Evolutionary conservation across 805 yeast genomes (phyloP), one percentile per base, ranked within the genome.

Genomic region (Starmerella kuoi): DNA sequence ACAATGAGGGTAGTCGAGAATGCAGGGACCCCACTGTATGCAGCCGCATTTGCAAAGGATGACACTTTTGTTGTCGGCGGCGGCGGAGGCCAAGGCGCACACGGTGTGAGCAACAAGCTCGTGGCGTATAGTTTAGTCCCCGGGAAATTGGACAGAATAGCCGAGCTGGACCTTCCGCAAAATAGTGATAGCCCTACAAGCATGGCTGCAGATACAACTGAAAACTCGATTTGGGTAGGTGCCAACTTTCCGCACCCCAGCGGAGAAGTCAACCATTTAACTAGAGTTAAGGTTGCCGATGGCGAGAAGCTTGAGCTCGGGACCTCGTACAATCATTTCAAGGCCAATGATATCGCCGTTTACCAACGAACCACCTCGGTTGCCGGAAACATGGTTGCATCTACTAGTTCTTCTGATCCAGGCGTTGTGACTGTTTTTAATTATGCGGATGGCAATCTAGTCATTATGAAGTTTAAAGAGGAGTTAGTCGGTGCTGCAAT

Each of bases 11-110:
- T 27, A 2, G 14, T 12, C 5, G 37, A 20, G 9, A 51, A 60
- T 28, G 51, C 58, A 21, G 60, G 56, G 20, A 56, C 55, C 31
- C 97, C 98, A 1, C 68, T 86, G 11, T 82, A 79, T 52, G 88
- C 85, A 2, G 78, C 88, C 40, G 73, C 74, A 46, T 86, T 84
- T 57, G 65, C 77, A 35, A 68, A 72, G 50, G 70, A 76, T 48
- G 62, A 66, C 46, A 71, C 77, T 1, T 59, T 87, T 22, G 60
- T 86, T 37, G 79, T 79, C 23, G 76, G 85, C 2, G 98, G 98
- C 32, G 98, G 98, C 35, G 96, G 96, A 24, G 97, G 96, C 21
- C 94, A 84, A 59, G 94, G 94, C 8, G 77, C 77, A 55, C 79
- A 84, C 55, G 95, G 94, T 24, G 76, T 85, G 42, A 81, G 87